phyloP scores from a whole-genome alignment of 495 filamentous ascomycete species.

The Parachaetomium inaequale region DNA sequence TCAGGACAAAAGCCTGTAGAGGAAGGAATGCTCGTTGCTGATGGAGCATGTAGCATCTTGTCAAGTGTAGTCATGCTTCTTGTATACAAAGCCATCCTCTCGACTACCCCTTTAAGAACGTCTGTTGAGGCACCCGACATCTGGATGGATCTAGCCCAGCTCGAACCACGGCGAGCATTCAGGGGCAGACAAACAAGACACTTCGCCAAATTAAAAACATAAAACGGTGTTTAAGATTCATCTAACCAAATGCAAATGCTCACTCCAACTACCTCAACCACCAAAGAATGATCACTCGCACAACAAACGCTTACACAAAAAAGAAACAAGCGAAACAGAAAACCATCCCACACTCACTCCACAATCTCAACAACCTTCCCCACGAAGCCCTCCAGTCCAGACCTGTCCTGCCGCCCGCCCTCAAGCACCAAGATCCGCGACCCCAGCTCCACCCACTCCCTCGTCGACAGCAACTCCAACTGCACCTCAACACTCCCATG shows the following conservation, averaged over 20 bases:
- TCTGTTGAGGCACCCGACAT: background rate
- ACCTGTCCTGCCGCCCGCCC: slow-evolving; percentile 54
- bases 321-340: background rate
- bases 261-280: no score
- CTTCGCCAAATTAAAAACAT: background rate
- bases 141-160: background rate
- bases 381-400: slow-evolving; percentile 64
- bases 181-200: background rate
- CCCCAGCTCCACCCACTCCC: slow-evolving; percentile 83
- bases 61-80: no score
- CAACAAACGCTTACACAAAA: background rate
- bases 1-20: background rate
- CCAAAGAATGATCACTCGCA: background rate
- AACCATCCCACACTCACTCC: slow-evolving; percentile 35
- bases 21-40: background rate
- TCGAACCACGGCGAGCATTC: background rate
- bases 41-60: background rate
- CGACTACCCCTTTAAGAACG: background rate
- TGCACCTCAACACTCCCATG: slow-evolving; percentile 58
- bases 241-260: no score
- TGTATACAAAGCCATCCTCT: background rate
- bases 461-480: slow-evolving; percentile 68
- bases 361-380: slow-evolving; percentile 57
- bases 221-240: background rate
- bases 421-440: slow-evolving; percentile 69